Evolutionary conservation across 2,329 filamentous ascomycete species (phyloP).

Genomic region (Tolypocladium paradoxum): DNA sequence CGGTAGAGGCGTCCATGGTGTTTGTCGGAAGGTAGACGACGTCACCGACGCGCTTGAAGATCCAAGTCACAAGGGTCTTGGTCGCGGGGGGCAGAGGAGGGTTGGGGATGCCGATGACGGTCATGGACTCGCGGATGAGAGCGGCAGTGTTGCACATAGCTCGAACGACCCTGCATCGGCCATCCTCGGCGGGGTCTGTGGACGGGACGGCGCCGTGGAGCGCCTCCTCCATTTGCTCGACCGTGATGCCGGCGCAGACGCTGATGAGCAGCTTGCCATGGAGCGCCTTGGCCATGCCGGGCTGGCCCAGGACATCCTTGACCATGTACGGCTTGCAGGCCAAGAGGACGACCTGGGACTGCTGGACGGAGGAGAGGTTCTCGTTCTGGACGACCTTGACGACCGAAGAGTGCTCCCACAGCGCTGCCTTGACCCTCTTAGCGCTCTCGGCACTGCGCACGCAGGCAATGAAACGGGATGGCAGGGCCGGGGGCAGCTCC

Average conservation of each 20-base stretch:
- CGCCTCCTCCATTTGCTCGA: conserved; percentile 53
- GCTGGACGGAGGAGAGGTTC: conserved; percentile 55
- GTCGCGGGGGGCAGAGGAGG: conserved; percentile 45
- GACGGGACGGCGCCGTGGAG: conserved; percentile 46
- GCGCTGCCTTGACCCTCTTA: conserved; percentile 54
- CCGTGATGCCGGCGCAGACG: conserved; percentile 68
- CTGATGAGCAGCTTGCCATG: conserved; percentile 72
- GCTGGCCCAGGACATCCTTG: conserved; percentile 52
- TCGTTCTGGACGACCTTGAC: conserved; percentile 61
- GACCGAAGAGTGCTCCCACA: conserved; percentile 50
- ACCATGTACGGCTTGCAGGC: conserved; percentile 74
- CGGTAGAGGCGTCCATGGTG: conserved; percentile 63
- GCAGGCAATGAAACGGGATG: conserved; percentile 70
- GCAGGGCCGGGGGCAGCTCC: conserved; percentile 46
- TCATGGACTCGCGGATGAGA: conserved; percentile 72
- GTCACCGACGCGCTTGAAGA: conserved; percentile 64
- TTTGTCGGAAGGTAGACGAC: conserved; percentile 56
- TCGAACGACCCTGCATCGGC: conserved; percentile 55
- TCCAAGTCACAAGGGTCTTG: conserved; percentile 56
- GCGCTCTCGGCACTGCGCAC: conserved; percentile 61
- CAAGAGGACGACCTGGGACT: conserved; percentile 65
- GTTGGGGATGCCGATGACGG: conserved; percentile 56
- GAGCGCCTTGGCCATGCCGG: conserved; percentile 62
- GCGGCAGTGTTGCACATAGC: conserved; percentile 81
- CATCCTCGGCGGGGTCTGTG: conserved; percentile 32